These are phyloP conservation scores for Ascochyta clinopodiicola DNA, from an alignment of 2,329 filamentous ascomycete genomes.

Conservation along the genomic window DNA sequence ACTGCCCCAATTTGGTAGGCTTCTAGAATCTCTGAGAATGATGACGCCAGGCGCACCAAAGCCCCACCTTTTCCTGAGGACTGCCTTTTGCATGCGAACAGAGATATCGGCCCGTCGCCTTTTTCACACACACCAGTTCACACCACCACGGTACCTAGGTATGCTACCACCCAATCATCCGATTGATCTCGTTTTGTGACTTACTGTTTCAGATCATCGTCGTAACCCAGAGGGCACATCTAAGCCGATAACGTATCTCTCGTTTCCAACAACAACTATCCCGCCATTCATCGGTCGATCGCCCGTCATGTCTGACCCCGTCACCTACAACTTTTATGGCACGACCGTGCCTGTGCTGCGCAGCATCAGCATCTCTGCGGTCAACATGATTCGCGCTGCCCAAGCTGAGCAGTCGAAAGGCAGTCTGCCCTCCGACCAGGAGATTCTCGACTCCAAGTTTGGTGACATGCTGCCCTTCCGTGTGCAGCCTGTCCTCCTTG, in stretches of 20 bases:
- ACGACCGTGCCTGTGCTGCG: conserved; percentile 23
- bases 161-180: not conserved
- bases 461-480: conserved; percentile 32
- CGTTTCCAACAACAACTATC: not conserved
- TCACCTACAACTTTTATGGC: conserved; percentile 27
- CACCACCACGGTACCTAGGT: not conserved
- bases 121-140: not conserved
- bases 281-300: conserved; percentile 7
- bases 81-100: not conserved
- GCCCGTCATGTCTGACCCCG: conserved; percentile 23
- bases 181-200: not conserved
- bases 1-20: too few species aligned
- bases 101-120: conserved; percentile 7
- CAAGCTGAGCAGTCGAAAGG: conserved; percentile 24
- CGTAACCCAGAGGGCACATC: not conserved
- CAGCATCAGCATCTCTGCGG: conserved; percentile 17
- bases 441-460: conserved; percentile 25
- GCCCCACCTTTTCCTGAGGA: not conserved
- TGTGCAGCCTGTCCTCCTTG: conserved; percentile 25
- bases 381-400: conserved; percentile 25
- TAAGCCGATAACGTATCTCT: not conserved
- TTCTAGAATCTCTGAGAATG: too few species aligned
- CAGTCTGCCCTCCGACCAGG: conserved; percentile 19
- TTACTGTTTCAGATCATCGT: not conserved
- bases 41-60: too few species aligned